These are phyloP conservation scores for Ashbya aceris DNA, from an alignment of 1,139 yeast species.

Conservation along the genomic window DNA sequence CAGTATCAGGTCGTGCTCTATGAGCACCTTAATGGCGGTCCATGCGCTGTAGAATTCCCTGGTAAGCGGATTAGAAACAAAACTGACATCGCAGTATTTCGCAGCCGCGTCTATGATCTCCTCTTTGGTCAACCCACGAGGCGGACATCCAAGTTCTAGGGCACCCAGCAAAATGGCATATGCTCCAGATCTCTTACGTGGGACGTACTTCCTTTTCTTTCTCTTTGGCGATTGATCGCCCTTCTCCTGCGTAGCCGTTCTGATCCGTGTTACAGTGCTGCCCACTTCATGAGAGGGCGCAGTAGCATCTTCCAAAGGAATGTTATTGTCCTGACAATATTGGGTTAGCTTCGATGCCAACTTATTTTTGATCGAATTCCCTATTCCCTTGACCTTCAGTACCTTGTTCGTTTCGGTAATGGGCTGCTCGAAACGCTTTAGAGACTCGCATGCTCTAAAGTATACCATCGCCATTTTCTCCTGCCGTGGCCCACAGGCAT, in stretches of 20 bases:
- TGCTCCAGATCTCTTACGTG: slow-evolving; percentile 73
- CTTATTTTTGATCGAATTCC: slow-evolving; percentile 22
- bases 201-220: slow-evolving; percentile 49
- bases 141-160: slow-evolving; percentile 40
- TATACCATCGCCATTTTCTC: slow-evolving; percentile 24
- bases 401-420: slow-evolving; percentile 23
- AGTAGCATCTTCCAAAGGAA: slow-evolving; percentile 4
- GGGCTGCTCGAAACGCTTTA: slow-evolving; percentile 13
- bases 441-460: slow-evolving; percentile 22
- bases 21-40: slow-evolving; percentile 58
- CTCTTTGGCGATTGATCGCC: slow-evolving; percentile 16
- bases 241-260: slow-evolving; percentile 5
- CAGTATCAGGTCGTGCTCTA: slow-evolving; percentile 51
- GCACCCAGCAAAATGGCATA: slow-evolving; percentile 73
- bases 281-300: slow-evolving; percentile 1
- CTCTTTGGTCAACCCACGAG: slow-evolving; percentile 50
- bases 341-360: slow-evolving; percentile 16
- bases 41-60: slow-evolving; percentile 70
- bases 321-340: slow-evolving; percentile 19
- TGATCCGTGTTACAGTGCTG: slow-evolving; percentile 5
- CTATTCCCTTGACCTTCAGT: slow-evolving; percentile 27
- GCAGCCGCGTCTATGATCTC: slow-evolving; percentile 51
- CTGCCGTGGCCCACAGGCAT: slow-evolving; percentile 18
- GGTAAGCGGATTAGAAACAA: slow-evolving; percentile 52
- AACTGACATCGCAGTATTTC: slow-evolving; percentile 56